Evolutionary conservation across 495 filamentous ascomycete genomes (phyloP), one percentile per base, ranked within the genome.

Genomic region (Penicillium lagena): DNA sequence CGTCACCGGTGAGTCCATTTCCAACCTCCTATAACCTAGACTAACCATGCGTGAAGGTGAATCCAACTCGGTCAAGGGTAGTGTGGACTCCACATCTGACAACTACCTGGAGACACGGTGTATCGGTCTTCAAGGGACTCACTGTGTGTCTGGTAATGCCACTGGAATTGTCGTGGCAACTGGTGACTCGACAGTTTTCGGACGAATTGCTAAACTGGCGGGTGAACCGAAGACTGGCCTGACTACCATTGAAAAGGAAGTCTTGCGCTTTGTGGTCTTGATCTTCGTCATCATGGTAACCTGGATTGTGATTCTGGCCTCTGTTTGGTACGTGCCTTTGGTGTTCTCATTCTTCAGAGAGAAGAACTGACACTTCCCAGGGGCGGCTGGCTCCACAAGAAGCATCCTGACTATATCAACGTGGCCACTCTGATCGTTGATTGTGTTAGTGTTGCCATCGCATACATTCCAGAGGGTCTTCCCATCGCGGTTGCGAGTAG

Each of bases 91-190:
- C 1, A 82, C 78, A 0, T 78, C 86, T 37, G 64, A 73, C 22
- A 87, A 87, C 53, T 87, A 82, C 50, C 79, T 89, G 28, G 84
- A 87, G 52, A 85, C 83, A n/a, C 70, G 71, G 29, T 81, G 76
- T 52, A 82, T 87, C 39, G 83, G 79, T 12, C 62, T 89, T 12
- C 77, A 81, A 56, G 81, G 84, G 9, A 85, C 80, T 2, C 77
- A 83, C 51, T 83, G 79, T 47, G 71, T 79, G 4, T 76, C 71
- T 9, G 85, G 83, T 3, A 77, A 57, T 28, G 79, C 66, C 15
- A 63, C 67, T 2, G 85, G 79, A 3, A 54, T 87, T 7, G 75
- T 82, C 9, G 79, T 87, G 2, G 64, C 63, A 1, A 79, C 71
- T 15, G 81, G 80, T 7, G 73, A 80, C 42, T 57, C 62, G 0